Evolutionary conservation across 306 rosid genomes (phyloP).

Genomic region (Amphicarpaea edgeworthii): DNA sequence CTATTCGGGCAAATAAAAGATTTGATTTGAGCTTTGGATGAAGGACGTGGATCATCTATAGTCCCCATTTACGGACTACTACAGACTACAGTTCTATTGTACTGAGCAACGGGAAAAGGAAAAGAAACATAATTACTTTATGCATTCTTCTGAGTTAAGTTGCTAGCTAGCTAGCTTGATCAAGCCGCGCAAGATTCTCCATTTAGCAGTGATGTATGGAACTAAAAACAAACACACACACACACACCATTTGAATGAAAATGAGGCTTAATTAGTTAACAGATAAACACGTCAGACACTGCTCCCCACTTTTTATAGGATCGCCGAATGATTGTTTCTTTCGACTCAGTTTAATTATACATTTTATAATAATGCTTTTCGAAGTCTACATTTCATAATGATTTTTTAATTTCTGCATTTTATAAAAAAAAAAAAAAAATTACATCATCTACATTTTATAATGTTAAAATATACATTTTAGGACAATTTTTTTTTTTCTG

Average conservation of each 20-base stretch:
- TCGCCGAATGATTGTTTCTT: not conserved
- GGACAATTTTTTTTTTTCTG: too few relatives aligned
- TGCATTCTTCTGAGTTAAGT: not conserved
- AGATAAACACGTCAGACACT: not conserved
- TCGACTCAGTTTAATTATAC: not conserved
- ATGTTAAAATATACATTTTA: too few relatives aligned
- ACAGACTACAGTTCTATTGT: slow-evolving; percentile 13
- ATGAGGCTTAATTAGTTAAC: not conserved
- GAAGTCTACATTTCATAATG: not conserved
- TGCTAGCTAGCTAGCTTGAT: too few relatives aligned
- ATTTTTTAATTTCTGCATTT: too few relatives aligned
- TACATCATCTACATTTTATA: too few relatives aligned
- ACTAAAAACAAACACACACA: not conserved
- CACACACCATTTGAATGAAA: not conserved
- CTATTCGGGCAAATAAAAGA: not conserved
- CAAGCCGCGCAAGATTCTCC: not conserved
- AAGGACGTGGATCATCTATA: not conserved
- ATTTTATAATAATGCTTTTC: too few relatives aligned
- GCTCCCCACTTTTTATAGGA: not conserved
- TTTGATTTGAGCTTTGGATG: too few relatives aligned
- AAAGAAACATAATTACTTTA: not conserved
- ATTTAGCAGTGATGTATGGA: not conserved
- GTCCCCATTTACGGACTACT: slow-evolving; percentile 20
- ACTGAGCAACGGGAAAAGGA: slow-evolving; percentile 9
- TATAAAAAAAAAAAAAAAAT: too few relatives aligned